A percentile compares a stretch with the other conserved stretches of the same genome.
Evolutionary conservation across 805 yeast genomes (phyloP).

Genomic region (Grigorovia jiainica): DNA sequence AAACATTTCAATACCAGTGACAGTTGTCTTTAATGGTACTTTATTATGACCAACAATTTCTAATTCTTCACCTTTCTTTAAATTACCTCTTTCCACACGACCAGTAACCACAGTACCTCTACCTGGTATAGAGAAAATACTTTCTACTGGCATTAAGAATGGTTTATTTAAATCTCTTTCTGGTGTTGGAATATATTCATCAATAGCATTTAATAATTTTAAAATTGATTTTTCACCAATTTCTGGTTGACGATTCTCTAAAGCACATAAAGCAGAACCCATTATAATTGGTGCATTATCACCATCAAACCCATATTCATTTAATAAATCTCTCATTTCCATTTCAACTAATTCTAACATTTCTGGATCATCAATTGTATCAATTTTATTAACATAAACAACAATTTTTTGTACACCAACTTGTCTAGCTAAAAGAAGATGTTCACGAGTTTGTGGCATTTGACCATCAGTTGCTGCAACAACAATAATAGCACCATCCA

Average conservation of each 20-base stretch:
- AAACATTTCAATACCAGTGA: constrained; percentile 99
- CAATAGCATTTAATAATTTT: constrained; percentile 85
- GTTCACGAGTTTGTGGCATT: constrained; percentile 99
- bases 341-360: constrained; percentile 98
- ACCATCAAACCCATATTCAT: constrained; percentile 93
- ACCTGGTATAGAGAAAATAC: constrained; percentile 95
- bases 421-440: constrained; percentile 95
- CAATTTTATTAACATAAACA: constrained; percentile 96
- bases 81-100: constrained; percentile 95
- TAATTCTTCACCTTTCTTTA: constrained; percentile 97
- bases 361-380: constrained; percentile 95
- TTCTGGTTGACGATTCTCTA: constrained; percentile 80
- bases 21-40: constrained; percentile 83
- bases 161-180: constrained; percentile 92
- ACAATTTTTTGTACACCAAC: constrained; percentile 98
- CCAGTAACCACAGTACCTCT: constrained; percentile 99
- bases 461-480: constrained; percentile 99
- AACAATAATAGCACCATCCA: constrained; percentile 99
- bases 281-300: constrained; percentile 94
- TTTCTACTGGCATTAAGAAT: constrained; percentile 95
- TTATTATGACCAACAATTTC: constrained; percentile 92
- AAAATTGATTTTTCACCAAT: constrained; percentile 81
- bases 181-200: constrained; percentile 93
- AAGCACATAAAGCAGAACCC: constrained; percentile 98
- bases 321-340: constrained; percentile 97